These are phyloP conservation scores for Penicillium sp. DNA, from an alignment of 2,329 filamentous ascomycete genomes.

Conservation along the genomic window DNA sequence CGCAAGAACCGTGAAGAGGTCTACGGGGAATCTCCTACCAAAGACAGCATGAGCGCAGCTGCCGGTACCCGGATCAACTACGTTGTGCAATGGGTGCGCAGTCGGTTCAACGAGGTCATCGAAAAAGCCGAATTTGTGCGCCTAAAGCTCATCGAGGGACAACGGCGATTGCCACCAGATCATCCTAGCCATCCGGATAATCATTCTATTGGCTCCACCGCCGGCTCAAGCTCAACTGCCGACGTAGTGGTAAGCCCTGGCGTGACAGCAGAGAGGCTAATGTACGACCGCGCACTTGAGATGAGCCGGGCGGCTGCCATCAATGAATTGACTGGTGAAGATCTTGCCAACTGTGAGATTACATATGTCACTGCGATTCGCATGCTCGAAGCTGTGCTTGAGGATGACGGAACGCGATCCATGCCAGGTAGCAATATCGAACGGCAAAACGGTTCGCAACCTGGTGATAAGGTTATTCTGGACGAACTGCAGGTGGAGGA, in stretches of 20 bases:
- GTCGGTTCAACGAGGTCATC: constrained; percentile 92
- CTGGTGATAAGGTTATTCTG: constrained; percentile 38
- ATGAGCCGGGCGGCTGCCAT: constrained; percentile 95
- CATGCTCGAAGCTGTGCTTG: constrained; percentile 91
- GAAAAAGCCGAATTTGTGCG: constrained; percentile 96
- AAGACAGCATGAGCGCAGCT: constrained; percentile 50
- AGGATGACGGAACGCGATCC: constrained; percentile 63
- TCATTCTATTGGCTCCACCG: constrained; percentile 59
- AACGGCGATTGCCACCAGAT: constrained; percentile 76
- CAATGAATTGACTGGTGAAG: constrained; percentile 90
- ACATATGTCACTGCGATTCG: constrained; percentile 90
- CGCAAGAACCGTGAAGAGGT: constrained; percentile 69
- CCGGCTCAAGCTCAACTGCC: constrained; percentile 61
- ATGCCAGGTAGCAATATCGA: constrained; percentile 23
- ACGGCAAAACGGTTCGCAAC: constrained; percentile 26
- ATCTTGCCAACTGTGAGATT: constrained; percentile 82
- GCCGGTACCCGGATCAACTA: constrained; percentile 75
- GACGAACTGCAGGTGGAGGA: constrained; percentile 49
- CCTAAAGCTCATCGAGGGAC: constrained; percentile 79
- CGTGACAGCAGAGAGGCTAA: constrained; percentile 90
- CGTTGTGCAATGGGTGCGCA: constrained; percentile 92
- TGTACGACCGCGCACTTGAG: constrained; percentile 96
- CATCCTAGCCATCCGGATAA: constrained; percentile 86
- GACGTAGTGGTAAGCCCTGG: constrained; percentile 84
- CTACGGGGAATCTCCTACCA: constrained; percentile 44